Percentiles rank a stretch among this genome's conserved stretches.
Evolutionary conservation across 768 basidiomycete genomes (phyloP).

Genomic region (Kwoniella sp.): DNA sequence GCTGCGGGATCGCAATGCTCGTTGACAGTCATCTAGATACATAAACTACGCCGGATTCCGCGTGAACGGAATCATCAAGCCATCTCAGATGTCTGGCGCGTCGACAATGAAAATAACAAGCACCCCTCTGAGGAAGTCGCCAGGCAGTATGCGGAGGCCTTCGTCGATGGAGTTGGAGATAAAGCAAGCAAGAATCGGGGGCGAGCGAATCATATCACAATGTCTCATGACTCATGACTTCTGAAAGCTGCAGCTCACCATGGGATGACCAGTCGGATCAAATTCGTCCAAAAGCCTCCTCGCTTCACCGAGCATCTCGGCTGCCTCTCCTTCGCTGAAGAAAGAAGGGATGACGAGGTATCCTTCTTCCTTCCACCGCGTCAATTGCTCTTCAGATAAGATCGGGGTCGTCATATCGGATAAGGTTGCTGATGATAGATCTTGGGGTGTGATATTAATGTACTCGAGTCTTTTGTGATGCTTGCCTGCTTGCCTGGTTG

Average conservation of each 20-base stretch:
- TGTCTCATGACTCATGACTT: not conserved
- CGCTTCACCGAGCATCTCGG: constrained; percentile 69
- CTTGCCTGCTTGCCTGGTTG: too few species aligned
- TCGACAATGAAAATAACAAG: too few species aligned
- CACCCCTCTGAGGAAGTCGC: too few species aligned
- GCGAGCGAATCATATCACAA: too few species aligned
- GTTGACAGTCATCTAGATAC: too few species aligned
- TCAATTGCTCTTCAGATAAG: constrained; percentile 20
- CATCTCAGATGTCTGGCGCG: too few species aligned
- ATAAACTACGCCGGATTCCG: too few species aligned
- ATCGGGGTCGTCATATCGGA: not conserved
- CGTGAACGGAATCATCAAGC: too few species aligned
- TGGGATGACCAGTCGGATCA: constrained; percentile 73
- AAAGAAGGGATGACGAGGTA: constrained; percentile 80
- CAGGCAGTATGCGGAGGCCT: too few species aligned
- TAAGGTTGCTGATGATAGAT: not conserved
- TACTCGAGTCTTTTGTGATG: too few species aligned
- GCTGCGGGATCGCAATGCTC: not conserved
- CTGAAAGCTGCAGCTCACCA: constrained; percentile 66
- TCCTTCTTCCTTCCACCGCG: constrained; percentile 38
- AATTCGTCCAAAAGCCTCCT: constrained; percentile 79
- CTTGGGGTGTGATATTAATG: not conserved
- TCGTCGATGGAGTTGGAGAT: too few species aligned
- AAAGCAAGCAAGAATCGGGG: too few species aligned
- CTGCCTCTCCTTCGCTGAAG: constrained; percentile 64